These are phyloP conservation scores for Penicillium expansum DNA, from an alignment of 2,329 filamentous ascomycete species.

Conservation along the genomic window DNA sequence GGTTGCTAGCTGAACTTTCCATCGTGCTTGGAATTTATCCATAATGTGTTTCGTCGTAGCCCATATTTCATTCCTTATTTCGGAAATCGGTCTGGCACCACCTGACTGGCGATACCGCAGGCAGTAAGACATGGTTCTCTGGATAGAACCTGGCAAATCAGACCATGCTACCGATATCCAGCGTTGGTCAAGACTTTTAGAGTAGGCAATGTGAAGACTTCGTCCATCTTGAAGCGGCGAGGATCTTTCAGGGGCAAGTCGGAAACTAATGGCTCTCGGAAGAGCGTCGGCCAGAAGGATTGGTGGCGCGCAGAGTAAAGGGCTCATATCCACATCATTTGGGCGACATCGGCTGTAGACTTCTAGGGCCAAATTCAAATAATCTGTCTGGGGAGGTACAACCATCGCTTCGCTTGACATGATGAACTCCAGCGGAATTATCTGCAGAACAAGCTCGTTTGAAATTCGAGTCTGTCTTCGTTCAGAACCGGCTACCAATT, in stretches of 20 bases:
- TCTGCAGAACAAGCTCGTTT: conserved; percentile 56
- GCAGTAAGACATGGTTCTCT: conserved; percentile 55
- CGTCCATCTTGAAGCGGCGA: conserved; percentile 58
- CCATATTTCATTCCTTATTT: conserved; percentile 58
- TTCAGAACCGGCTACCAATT: conserved; percentile 46
- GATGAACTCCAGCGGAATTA: conserved; percentile 56
- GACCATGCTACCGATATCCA: conserved; percentile 62
- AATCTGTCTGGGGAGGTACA: conserved; percentile 49
- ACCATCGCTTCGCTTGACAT: conserved; percentile 52
- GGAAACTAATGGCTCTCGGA: conserved; percentile 56
- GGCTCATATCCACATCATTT: conserved; percentile 32
- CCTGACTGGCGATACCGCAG: conserved; percentile 42
- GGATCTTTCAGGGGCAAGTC: conserved; percentile 50
- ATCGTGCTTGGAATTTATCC: conserved; percentile 51
- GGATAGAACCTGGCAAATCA: conserved; percentile 55
- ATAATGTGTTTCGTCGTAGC: conserved; percentile 56
- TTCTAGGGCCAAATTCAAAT: conserved; percentile 53
- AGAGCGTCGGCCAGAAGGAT: conserved; percentile 53
- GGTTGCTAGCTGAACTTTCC: conserved; percentile 56
- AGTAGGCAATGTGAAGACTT: conserved; percentile 59
- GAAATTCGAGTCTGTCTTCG: conserved; percentile 30
- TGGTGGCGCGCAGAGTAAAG: conserved; percentile 51
- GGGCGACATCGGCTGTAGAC: conserved; percentile 59
- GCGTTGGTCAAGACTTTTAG: conserved; percentile 52
- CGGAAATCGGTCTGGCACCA: conserved; percentile 40